Evolutionary conservation across 225 moss, liverwort and hornwort species (phyloP), one percentile per base, ranked within the genome.

Genomic region (Polytrichum commune): DNA sequence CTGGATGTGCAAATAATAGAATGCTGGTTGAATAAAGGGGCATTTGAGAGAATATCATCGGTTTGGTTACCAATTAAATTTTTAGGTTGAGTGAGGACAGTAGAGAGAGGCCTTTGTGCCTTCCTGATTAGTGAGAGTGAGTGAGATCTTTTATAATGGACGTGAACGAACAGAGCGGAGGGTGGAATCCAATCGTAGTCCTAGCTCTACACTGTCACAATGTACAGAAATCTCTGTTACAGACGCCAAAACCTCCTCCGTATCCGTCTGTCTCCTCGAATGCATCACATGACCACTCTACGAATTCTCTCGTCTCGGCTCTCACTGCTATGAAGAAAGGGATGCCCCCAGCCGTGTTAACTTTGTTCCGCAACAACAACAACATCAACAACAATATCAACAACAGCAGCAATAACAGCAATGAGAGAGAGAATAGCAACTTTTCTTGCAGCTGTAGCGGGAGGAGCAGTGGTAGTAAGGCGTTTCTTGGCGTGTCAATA

Each of bases 301-400:
- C 77, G 18, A 65, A 72, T 69, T 75, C 74, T 65, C 74, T 84
- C 53, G 84, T 84, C 19, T 80, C 84, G 19, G 84, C 84, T n/a
- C 65, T 84, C 5, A 72, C 74, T 7, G 74, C 69, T 19, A 69
- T 77, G 56, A 84, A 77, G 69, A 80, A 84, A 62, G 75, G 80
- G 19, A 66, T 77, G 72, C 80, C 72, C 19, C 77, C 80, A 53
- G 79, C 75, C 8, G 63, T 76, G 19, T 67, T 79, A 30, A 73
- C 79, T 22, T 63, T 76, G n/a, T 75, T 82, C 30, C 60, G 74
- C 53, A 77, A 77, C 60, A 24, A 64, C 23, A 38, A 46, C 38
- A 46, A 46, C 13, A 46, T 46, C 60, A 25, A 54, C 23, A 46
- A 46, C 38, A 46, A 46, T 3, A 38, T 38, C 38, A 38, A 3